Evolutionary conservation across 345 rosid genomes (phyloP).

Genomic region (Corchorus capsularis): DNA sequence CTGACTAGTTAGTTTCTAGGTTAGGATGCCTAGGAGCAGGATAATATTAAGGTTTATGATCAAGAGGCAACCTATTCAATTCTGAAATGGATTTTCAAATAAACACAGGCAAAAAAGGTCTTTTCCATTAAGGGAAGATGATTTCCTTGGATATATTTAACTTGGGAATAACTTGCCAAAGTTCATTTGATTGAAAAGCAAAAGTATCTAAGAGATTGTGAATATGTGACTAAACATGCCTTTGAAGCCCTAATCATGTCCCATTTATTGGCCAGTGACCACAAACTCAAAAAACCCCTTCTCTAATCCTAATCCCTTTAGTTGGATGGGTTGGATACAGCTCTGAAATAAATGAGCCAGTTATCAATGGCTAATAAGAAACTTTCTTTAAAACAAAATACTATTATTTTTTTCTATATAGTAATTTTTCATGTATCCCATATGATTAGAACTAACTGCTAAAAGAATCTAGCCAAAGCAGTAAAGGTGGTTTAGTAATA

Average conservation of each 20-base stretch:
- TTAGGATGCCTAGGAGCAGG: not conserved
- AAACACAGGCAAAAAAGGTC: not conserved
- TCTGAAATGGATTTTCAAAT: not conserved
- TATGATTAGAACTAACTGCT: not conserved
- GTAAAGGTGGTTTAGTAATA: not conserved
- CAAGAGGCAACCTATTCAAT: not conserved
- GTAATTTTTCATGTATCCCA: not conserved
- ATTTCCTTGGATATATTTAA: not conserved
- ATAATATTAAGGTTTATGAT: not conserved
- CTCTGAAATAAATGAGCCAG: conserved; percentile 11
- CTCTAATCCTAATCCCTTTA: not conserved
- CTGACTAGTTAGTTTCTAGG: not conserved
- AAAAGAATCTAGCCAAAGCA: not conserved
- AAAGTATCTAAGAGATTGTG: not conserved
- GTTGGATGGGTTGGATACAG: not conserved
- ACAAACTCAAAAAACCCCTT: not conserved
- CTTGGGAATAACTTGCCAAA: not conserved
- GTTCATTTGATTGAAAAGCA: not conserved
- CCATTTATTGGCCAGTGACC: not conserved
- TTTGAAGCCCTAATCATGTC: not conserved
- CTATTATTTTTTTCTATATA: not conserved
- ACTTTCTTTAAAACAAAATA: not conserved
- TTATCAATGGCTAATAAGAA: not conserved
- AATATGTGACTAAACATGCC: not conserved
- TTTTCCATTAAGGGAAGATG: not conserved